phyloP scores from a whole-genome alignment of 2,329 filamentous ascomycete species.

The Pseudomassariella vexata region DNA sequence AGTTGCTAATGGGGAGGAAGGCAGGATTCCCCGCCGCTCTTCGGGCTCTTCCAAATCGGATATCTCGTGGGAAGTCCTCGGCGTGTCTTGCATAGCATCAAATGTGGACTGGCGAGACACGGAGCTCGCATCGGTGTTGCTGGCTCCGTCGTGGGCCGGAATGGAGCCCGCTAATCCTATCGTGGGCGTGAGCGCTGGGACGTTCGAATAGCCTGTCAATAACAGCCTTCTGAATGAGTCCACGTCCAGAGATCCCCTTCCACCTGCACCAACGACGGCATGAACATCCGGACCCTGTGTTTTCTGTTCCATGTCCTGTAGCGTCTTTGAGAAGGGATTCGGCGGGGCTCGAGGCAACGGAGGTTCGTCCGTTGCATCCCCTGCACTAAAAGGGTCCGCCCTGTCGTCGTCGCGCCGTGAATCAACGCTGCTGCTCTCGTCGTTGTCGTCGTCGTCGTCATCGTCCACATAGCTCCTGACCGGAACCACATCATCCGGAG shows the following conservation, averaged over 20 bases:
- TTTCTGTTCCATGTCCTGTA: conserved; percentile 42
- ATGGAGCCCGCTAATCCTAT: too few species aligned
- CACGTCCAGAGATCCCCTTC: conserved; percentile 59
- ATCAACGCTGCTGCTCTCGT: conserved; percentile 23
- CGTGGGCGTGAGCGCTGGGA: conserved; percentile 17
- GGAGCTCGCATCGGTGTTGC: conserved; percentile 53
- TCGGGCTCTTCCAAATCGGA: conserved; percentile 44
- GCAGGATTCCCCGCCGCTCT: conserved; percentile 31
- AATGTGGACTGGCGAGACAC: conserved; percentile 54
- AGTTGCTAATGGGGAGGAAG: conserved; percentile 17
- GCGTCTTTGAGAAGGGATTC: conserved; percentile 53
- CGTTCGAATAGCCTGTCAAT: conserved; percentile 61
- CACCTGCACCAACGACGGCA: conserved; percentile 23
- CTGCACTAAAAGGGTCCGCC: conserved; percentile 13
- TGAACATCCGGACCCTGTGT: conserved; percentile 24
- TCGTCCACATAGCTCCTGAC: conserved; percentile 16
- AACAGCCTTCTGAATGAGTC: conserved; percentile 72
- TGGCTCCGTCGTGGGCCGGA: conserved; percentile 34
- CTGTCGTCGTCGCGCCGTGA: conserved; percentile 20
- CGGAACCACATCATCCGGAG: conserved; percentile 43
- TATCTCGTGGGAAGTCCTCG: conserved; percentile 53
- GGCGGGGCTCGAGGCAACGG: conserved; percentile 26
- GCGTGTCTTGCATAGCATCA: conserved; percentile 44
- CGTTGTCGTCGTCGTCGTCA: conserved; percentile 17
- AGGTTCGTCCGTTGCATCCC: conserved; percentile 11